Evolutionary conservation across 495 filamentous ascomycete species (phyloP).

Genomic region (Acidomyces sp.): DNA sequence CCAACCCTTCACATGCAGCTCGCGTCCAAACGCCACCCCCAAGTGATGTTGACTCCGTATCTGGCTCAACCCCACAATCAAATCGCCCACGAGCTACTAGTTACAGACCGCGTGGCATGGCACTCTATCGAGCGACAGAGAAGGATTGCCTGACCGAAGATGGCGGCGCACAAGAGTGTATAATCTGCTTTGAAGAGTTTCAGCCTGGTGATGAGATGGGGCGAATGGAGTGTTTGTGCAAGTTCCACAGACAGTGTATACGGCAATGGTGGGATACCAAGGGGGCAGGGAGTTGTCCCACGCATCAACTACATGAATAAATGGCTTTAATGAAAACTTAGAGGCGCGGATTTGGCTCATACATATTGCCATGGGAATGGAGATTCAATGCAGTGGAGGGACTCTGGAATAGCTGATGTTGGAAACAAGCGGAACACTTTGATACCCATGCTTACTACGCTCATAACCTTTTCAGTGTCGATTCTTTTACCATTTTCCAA

Average conservation of each 20-base stretch:
- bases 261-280: slow-evolving; percentile 31
- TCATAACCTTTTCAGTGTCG: too few species aligned
- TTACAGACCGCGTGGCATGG: slow-evolving; percentile 24
- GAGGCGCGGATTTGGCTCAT: neutral
- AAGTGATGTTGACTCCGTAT: neutral
- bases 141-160: slow-evolving; percentile 76
- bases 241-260: slow-evolving; percentile 58
- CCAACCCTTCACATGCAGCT: slow-evolving; percentile 15
- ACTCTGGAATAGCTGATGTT: too few species aligned
- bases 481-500: too few species aligned
- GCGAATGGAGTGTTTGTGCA: slow-evolving; percentile 80
- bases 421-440: too few species aligned
- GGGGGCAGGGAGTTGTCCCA: slow-evolving; percentile 30
- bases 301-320: slow-evolving; percentile 28
- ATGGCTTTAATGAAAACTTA: neutral
- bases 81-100: slow-evolving; percentile 10
- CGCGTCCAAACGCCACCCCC: neutral
- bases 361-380: neutral
- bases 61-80: neutral
- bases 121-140: slow-evolving; percentile 70
- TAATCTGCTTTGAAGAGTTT: slow-evolving; percentile 95
- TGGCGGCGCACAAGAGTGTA: slow-evolving; percentile 54
- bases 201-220: slow-evolving; percentile 71
- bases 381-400: too few species aligned
- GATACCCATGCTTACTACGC: too few species aligned